Conservation (phyloP, 23 red algal species). For the Gracilaria gracilis region DNA sequence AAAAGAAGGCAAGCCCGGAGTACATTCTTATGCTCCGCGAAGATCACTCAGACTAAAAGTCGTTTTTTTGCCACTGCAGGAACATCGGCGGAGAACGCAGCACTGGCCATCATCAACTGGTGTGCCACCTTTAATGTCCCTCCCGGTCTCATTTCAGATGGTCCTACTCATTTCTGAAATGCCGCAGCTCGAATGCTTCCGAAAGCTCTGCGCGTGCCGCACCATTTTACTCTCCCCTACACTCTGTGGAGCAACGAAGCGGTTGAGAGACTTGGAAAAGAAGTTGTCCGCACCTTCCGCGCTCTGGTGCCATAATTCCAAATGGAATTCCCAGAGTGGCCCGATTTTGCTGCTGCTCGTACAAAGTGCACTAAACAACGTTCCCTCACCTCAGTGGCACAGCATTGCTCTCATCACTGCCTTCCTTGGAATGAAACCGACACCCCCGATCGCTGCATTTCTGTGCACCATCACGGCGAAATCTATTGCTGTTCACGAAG, state of each 20-base stretch:
- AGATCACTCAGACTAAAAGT: background rate
- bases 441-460: no score
- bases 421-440: no score
- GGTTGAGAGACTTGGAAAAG: background rate
- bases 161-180: background rate
- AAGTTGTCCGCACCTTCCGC: conserved; percentile 6
- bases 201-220: background rate
- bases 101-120: conserved; percentile 3
- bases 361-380: background rate
- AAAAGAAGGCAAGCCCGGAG: background rate
- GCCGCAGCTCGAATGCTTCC: background rate
- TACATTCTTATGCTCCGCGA: conserved; percentile 4
- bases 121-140: background rate
- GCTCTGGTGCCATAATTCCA: conserved; percentile 9
- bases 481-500: no score
- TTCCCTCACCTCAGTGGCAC: background rate
- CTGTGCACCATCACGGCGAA: no score
- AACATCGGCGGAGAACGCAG: background rate
- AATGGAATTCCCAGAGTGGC: background rate
- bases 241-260: background rate
- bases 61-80: background rate
- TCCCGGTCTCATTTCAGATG: background rate
- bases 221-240: conserved; percentile 11
- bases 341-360: background rate
- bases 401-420: background rate